A percentile compares a stretch with the other conserved stretches of the same genome.
Evolutionary conservation across 2,329 filamentous ascomycete species (phyloP).

Genomic region (Pseudocercospora fuligena): DNA sequence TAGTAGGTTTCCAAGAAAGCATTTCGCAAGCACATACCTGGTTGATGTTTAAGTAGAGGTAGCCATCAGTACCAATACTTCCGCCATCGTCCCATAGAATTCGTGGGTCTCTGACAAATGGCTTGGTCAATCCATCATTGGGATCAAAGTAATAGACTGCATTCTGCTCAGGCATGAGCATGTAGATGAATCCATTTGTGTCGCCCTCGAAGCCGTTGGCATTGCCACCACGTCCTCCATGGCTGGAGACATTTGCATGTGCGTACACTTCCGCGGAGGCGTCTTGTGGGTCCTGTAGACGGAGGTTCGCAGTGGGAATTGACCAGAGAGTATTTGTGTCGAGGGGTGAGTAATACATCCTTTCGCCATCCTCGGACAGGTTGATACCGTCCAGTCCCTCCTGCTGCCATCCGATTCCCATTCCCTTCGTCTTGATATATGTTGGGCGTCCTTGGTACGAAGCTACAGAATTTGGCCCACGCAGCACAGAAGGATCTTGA

Average conservation of each 20-base stretch:
- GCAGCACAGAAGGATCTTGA: constrained; percentile 41
- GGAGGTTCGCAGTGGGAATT: constrained; percentile 40
- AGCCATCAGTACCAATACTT: constrained; percentile 50
- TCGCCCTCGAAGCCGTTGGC: constrained; percentile 54
- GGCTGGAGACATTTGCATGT: constrained; percentile 52
- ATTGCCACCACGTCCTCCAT: constrained; percentile 53
- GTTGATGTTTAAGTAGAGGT: constrained; percentile 57
- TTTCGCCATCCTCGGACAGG: constrained; percentile 42
- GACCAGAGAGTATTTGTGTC: constrained; percentile 44
- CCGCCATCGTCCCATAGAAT: constrained; percentile 53
- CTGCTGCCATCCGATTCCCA: constrained; percentile 36
- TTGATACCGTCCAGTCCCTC: constrained; percentile 48
- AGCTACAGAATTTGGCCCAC: constrained; percentile 39
- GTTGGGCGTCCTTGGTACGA: constrained; percentile 40
- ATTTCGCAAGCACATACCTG: constrained; percentile 42
- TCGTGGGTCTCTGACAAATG: constrained; percentile 49
- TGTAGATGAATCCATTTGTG: constrained; percentile 51
- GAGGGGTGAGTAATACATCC: constrained; percentile 52
- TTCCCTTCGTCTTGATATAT: constrained; percentile 37
- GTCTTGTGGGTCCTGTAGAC: constrained; percentile 37
- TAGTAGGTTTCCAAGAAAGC: background rate
- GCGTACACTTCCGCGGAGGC: constrained; percentile 47
- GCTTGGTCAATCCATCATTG: constrained; percentile 42
- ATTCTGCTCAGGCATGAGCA: constrained; percentile 54
- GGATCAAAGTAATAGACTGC: constrained; percentile 53